Conservation (phyloP, 2,329 filamentous ascomycete species). For the Pseudogymnoascus sp. region DNA sequence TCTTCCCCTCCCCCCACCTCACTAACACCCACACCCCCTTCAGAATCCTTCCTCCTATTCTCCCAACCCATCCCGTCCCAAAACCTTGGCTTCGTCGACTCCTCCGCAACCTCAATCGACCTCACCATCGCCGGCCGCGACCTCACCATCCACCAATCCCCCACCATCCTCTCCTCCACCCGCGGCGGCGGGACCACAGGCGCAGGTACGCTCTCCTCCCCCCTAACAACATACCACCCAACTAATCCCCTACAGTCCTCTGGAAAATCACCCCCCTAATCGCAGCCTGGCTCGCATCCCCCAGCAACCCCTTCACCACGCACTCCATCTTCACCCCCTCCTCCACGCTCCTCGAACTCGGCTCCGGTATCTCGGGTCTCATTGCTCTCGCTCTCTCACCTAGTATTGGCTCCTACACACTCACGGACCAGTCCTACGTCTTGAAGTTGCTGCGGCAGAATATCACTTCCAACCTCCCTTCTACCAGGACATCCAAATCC, state of each 20-base stretch:
- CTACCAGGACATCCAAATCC: conserved; percentile 20
- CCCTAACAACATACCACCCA: conserved; percentile 4
- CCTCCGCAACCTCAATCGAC: conserved; percentile 57
- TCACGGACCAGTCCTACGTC: conserved; percentile 87
- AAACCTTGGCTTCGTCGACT: conserved; percentile 79
- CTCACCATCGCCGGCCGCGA: conserved; percentile 63
- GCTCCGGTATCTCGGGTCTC: conserved; percentile 79
- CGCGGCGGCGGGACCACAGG: conserved; percentile 68
- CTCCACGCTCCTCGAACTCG: conserved; percentile 70
- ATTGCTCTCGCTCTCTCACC: conserved; percentile 63
- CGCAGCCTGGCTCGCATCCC: conserved; percentile 67
- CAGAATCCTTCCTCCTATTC: conserved; percentile 86
- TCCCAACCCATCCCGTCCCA: conserved; percentile 65
- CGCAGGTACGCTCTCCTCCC: conserved; percentile 42
- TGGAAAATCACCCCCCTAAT: conserved; percentile 88
- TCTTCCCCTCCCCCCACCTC: background rate
- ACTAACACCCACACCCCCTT: conserved; percentile 3
- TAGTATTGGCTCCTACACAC: conserved; percentile 55
- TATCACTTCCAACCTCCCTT: conserved; percentile 51
- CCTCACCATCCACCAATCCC: conserved; percentile 75
- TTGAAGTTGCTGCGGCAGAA: conserved; percentile 71
- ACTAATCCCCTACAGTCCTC: conserved; percentile 49
- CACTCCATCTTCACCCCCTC: conserved; percentile 43
- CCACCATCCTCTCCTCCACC: conserved; percentile 69
- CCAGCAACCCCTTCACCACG: conserved; percentile 56